Percentiles rank a stretch among this genome's conserved stretches.
phyloP scores from a whole-genome alignment of 805 yeast genomes.

The Wickerhamomyces alni region DNA sequence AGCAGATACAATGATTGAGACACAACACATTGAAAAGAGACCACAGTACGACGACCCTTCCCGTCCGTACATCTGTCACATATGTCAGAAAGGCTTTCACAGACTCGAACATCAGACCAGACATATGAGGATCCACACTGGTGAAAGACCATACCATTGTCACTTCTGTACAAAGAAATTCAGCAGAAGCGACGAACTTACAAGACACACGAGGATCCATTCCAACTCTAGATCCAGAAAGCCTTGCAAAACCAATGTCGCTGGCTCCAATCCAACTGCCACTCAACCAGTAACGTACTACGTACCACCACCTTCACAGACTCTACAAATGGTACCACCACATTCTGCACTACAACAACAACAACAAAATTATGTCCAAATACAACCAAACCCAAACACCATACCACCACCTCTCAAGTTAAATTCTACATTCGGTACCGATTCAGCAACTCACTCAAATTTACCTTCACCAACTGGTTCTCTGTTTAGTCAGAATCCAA shows the following conservation, averaged over 20 bases:
- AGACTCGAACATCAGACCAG: conserved; percentile 88
- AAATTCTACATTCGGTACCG: too few species aligned
- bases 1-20: too few species aligned
- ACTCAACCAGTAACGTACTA: conserved; percentile 24
- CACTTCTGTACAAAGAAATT: conserved; percentile 74
- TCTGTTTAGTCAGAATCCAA: conserved; percentile 9
- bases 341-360: conserved; percentile 5
- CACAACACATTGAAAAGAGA: background rate
- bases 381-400: background rate
- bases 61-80: conserved; percentile 79
- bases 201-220: conserved; percentile 81
- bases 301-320: conserved; percentile 14
- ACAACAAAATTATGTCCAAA: conserved; percentile 1
- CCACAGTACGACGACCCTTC: conserved; percentile 12
- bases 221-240: conserved; percentile 46
- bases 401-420: background rate
- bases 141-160: conserved; percentile 87
- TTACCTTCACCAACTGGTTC: background rate
- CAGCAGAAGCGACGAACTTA: conserved; percentile 77
- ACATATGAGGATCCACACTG: conserved; percentile 89
- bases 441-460: too few species aligned
- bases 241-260: conserved; percentile 29
- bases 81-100: conserved; percentile 82
- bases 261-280: background rate
- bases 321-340: too few species aligned